A percentile compares a stretch with the other conserved stretches of the same genome.
phyloP scores from a whole-genome alignment of 129 eudicot species.

The Ambrosia artemisiifolia region DNA sequence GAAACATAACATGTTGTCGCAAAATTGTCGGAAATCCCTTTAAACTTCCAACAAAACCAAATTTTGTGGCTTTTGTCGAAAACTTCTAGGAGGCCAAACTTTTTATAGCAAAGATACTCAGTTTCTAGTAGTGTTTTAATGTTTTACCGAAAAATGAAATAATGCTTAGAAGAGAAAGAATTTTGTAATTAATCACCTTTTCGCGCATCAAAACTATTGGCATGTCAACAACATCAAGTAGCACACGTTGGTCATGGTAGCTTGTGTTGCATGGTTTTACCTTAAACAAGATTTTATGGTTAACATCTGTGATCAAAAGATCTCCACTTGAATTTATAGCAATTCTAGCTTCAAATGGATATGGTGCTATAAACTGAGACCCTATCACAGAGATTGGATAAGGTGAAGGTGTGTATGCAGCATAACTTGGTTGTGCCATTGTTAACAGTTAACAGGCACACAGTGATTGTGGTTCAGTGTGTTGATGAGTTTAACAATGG shows the following conservation, averaged over 20 bases:
- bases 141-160: background rate
- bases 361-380: slow-evolving; percentile 12
- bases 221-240: slow-evolving; percentile 3
- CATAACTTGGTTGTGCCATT: slow-evolving; percentile 11
- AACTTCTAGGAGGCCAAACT: too few relatives aligned
- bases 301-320: slow-evolving; percentile 4
- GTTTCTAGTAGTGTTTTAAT: too few relatives aligned
- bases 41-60: too few relatives aligned
- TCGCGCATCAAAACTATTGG: slow-evolving; percentile 9
- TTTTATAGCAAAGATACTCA: too few relatives aligned
- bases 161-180: background rate
- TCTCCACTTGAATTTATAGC: slow-evolving; percentile 10
- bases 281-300: slow-evolving; percentile 11
- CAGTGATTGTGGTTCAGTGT: background rate
- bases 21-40: too few relatives aligned
- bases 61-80: too few relatives aligned
- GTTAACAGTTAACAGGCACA: background rate
- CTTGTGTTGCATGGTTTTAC: slow-evolving; percentile 18
- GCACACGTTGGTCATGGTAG: slow-evolving; percentile 8
- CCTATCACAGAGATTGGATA: slow-evolving; percentile 9
- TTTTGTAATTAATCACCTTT: background rate
- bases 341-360: slow-evolving; percentile 8
- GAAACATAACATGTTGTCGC: too few relatives aligned
- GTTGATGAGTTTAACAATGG: background rate
- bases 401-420: background rate